A percentile compares a stretch with the other conserved stretches of the same genome.
phyloP scores from a whole-genome alignment of 2,329 filamentous ascomycete species.

The Fusarium sp. region DNA sequence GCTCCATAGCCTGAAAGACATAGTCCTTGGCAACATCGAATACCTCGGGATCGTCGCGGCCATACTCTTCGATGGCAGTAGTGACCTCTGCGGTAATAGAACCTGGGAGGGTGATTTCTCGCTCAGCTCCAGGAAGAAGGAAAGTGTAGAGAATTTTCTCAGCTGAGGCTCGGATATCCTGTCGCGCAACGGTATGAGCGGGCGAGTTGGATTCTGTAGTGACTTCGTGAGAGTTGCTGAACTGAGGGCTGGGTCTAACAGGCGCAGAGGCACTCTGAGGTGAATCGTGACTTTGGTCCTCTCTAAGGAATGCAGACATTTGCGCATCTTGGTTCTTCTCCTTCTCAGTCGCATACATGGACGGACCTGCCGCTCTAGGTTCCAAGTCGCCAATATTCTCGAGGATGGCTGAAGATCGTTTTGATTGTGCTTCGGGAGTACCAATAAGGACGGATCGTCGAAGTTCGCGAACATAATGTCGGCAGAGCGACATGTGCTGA shows the following conservation, averaged over 20 bases:
- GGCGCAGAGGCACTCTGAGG: slow-evolving; percentile 58
- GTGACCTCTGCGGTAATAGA: slow-evolving; percentile 88
- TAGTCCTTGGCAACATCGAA: slow-evolving; percentile 99
- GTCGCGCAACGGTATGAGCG: slow-evolving; percentile 81
- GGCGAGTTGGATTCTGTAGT: slow-evolving; percentile 84
- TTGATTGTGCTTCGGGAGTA: slow-evolving; percentile 91
- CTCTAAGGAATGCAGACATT: slow-evolving; percentile 87
- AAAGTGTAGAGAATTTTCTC: slow-evolving; percentile 99
- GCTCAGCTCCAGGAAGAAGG: slow-evolving; percentile 90
- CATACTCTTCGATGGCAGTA: slow-evolving; percentile 85
- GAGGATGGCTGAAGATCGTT: slow-evolving; percentile 82
- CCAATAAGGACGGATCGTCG: slow-evolving; percentile 91
- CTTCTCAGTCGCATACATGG: slow-evolving; percentile 71
- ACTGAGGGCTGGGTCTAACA: slow-evolving; percentile 62
- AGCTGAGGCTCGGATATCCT: slow-evolving; percentile 90
- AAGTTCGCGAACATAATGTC: slow-evolving; percentile 95
- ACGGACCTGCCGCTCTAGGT: slow-evolving; percentile 65
- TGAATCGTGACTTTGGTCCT: slow-evolving; percentile 66
- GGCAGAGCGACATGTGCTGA: slow-evolving; percentile 96
- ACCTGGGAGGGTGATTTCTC: slow-evolving; percentile 92
- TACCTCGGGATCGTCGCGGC: slow-evolving; percentile 93
- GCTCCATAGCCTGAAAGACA: slow-evolving; percentile 99
- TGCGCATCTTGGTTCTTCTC: slow-evolving; percentile 85
- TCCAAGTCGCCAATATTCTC: slow-evolving; percentile 75
- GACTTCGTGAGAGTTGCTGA: slow-evolving; percentile 66